Evolutionary conservation across 2,329 filamentous ascomycete genomes (phyloP), one percentile per base, ranked within the genome.

Genomic region (Dactylellina leptospora): DNA sequence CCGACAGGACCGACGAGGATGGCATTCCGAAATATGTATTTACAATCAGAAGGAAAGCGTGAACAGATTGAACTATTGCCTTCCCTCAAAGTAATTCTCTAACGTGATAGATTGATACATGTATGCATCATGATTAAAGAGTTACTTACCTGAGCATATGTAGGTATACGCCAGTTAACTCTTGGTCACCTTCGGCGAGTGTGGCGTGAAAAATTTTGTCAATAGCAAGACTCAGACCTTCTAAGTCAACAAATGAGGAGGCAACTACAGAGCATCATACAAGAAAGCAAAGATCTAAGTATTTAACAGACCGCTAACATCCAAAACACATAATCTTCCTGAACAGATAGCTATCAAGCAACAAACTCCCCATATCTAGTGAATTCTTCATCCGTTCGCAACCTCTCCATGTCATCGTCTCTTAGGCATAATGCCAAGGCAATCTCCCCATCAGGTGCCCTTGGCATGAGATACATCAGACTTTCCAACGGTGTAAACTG

Each of bases 391-490:
- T 85, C 83, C 1, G 2, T 48, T 70, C 74, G 81, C 55, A 86
- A 74, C 54, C 77, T 77, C 36, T 80, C 77, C 80, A 85, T 79
- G 74, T 85, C 84, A 28, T 82, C 82, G 25, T 83, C 80, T 40
- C 80, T 78, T 55, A 86, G 74, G 73, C 82, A 84, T 5, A 85
- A 56, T 0, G 77, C 81, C 8, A 82, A 79, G 0, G 79, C 79
- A 38, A 85, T 78, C 36, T 82, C 80, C 0, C 84, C 83, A 20
- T 83, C 79, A 0, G 51, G 69, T 0, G 75, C 75, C 74, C 78
- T 82, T 0, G 84, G 83, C 79, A 86, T 79, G 3, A 86, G 73
- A 75, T 86, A 86, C 33, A 82, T 76, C 63, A 86, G 74, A 0
- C 83, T 78, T 76, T 85, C 83, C 2, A 82, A 74, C 0, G 81